phyloP scores from a whole-genome alignment of 2,329 filamentous ascomycete species.

The Cladophialophora immunda region DNA sequence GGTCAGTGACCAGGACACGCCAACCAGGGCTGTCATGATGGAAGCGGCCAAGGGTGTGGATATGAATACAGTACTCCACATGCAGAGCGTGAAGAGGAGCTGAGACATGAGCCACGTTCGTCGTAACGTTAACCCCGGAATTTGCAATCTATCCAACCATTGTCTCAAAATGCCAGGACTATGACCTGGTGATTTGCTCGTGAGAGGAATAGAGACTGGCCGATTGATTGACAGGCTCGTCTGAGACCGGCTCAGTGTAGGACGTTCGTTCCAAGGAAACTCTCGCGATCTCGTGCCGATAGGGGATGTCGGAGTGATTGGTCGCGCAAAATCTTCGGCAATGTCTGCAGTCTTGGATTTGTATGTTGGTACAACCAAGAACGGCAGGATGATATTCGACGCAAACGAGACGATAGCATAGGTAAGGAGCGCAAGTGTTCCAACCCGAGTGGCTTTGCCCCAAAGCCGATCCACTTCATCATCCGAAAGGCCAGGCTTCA shows the following conservation, averaged over 20 bases:
- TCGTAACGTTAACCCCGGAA: slow-evolving; percentile 85
- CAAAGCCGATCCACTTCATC: slow-evolving; percentile 80
- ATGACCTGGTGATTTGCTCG: neutral
- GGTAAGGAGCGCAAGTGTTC: slow-evolving; percentile 86
- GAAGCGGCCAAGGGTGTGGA: slow-evolving; percentile 75
- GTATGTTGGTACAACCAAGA: slow-evolving; percentile 85
- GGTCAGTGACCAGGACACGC: slow-evolving; percentile 90
- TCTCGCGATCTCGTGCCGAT: slow-evolving; percentile 32
- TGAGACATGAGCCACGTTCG: slow-evolving; percentile 87
- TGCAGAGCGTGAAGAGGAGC: slow-evolving; percentile 81
- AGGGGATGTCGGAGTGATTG: slow-evolving; percentile 19
- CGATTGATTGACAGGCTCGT: slow-evolving; percentile 32
- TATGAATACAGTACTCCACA: slow-evolving; percentile 82
- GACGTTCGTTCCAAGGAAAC: slow-evolving; percentile 24
- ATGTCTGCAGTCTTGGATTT: slow-evolving; percentile 32
- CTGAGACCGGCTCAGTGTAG: slow-evolving; percentile 25
- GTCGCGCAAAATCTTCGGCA: slow-evolving; percentile 21
- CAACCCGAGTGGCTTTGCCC: slow-evolving; percentile 84
- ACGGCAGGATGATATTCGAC: slow-evolving; percentile 83
- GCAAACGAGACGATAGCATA: slow-evolving; percentile 86
- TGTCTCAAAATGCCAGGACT: neutral
- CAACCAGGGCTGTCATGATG: slow-evolving; percentile 79
- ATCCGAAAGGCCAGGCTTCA: slow-evolving; percentile 78
- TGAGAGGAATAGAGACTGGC: slow-evolving; percentile 12
- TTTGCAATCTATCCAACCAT: slow-evolving; percentile 69